phyloP scores from a whole-genome alignment of 352 stramenopile species.

The Peronospora belbahrii region DNA sequence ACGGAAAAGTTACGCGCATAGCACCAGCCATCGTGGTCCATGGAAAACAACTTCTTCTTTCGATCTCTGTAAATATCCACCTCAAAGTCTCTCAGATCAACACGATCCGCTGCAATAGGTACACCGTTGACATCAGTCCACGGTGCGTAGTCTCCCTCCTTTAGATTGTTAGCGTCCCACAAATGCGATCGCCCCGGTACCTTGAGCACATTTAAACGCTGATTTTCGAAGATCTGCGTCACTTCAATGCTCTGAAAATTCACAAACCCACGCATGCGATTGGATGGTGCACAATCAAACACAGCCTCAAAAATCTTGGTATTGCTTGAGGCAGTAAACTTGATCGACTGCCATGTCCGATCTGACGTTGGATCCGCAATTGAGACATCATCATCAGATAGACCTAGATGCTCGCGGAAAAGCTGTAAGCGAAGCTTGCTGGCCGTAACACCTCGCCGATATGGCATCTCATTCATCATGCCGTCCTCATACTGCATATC shows the following conservation, averaged over 20 bases:
- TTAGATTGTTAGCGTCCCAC: constrained; percentile 71
- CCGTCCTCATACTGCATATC: constrained; percentile 76
- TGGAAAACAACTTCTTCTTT: constrained; percentile 76
- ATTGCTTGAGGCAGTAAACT: constrained; percentile 48
- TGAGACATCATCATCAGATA: constrained; percentile 48
- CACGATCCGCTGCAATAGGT: constrained; percentile 63
- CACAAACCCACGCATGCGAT: constrained; percentile 67
- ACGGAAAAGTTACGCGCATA: constrained; percentile 84
- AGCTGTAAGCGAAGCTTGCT: constrained; percentile 67
- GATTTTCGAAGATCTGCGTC: constrained; percentile 84
- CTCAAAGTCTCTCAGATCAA: constrained; percentile 73
- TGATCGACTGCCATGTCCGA: constrained; percentile 59
- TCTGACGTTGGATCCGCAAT: constrained; percentile 52
- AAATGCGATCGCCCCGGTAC: constrained; percentile 47
- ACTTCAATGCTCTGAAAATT: constrained; percentile 74
- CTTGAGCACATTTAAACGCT: constrained; percentile 79
- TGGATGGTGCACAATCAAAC: constrained; percentile 80
- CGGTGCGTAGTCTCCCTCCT: constrained; percentile 72
- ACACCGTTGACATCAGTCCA: constrained; percentile 85
- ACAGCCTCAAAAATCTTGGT: constrained; percentile 75
- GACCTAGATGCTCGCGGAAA: constrained; percentile 74
- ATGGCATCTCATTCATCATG: constrained; percentile 65
- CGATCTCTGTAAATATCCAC: constrained; percentile 72
- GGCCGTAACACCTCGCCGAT: constrained; percentile 50
- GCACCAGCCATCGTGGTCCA: constrained; percentile 82